phyloP scores from a whole-genome alignment of 164 flowering plant genomes.

The Piper betle region DNA sequence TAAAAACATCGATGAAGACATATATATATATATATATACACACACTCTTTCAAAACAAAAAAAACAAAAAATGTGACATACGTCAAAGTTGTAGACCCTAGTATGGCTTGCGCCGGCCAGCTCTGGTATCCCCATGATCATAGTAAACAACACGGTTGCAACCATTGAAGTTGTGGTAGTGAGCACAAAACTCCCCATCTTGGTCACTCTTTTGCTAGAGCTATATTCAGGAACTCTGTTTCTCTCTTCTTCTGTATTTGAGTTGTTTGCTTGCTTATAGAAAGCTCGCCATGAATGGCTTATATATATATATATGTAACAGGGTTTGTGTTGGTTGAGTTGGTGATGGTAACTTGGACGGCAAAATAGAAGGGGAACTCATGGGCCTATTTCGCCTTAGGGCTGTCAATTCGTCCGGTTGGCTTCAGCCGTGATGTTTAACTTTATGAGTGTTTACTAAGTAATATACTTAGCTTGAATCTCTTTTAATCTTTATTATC shows the following conservation, averaged over 20 bases:
- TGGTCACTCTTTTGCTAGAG: background rate
- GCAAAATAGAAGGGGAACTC: slow-evolving; percentile 1
- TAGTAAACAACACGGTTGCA: slow-evolving; percentile 1
- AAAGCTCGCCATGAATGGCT: background rate
- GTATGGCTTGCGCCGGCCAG: background rate
- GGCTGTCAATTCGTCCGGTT: background rate
- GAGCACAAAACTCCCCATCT: slow-evolving; percentile 3
- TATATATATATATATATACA: no score
- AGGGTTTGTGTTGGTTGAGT: slow-evolving; percentile 2
- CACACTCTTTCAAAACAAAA: no score
- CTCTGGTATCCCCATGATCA: slow-evolving; percentile 4
- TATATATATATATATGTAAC: slow-evolving; percentile 1
- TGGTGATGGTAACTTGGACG: slow-evolving; percentile 1
- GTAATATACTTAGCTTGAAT: background rate
- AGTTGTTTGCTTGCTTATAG: background rate
- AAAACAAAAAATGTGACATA: no score
- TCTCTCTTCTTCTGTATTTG: background rate
- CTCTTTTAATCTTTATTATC: background rate
- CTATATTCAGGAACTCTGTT: no score
- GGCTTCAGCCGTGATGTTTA: slow-evolving; percentile 4
- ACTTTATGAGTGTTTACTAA: slow-evolving; percentile 8
- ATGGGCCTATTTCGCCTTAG: background rate
- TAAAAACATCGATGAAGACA: no score
- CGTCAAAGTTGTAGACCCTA: slow-evolving; percentile 6
- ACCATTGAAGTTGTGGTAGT: slow-evolving; percentile 1